phyloP scores from a whole-genome alignment of 306 rosid species.

The Quercus gilva region DNA sequence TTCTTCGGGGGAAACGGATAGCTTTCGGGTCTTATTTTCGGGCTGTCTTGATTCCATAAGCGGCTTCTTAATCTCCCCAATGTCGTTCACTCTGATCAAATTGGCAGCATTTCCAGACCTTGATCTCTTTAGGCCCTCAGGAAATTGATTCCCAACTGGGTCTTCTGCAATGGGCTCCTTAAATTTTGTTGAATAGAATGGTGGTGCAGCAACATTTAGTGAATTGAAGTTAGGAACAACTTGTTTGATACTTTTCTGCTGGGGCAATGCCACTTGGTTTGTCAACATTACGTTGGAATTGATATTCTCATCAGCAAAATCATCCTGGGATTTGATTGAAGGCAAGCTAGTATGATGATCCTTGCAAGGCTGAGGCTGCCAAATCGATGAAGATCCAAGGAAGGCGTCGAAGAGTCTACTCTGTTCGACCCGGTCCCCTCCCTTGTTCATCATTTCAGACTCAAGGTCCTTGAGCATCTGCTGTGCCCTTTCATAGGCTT shows the following conservation, averaged over 20 bases:
- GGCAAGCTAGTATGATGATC: slow-evolving; percentile 55
- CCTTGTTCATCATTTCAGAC: slow-evolving; percentile 75
- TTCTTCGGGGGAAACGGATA: slow-evolving; percentile 38
- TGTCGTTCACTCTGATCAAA: slow-evolving; percentile 39
- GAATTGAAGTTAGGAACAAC: slow-evolving; percentile 39
- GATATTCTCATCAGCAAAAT: slow-evolving; percentile 70
- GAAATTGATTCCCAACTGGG: slow-evolving; percentile 37
- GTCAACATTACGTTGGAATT: slow-evolving; percentile 36
- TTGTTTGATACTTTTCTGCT: slow-evolving; percentile 28
- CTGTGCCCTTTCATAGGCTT: slow-evolving; percentile 98
- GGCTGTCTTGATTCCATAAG: slow-evolving; percentile 31
- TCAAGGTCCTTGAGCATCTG: slow-evolving; percentile 94
- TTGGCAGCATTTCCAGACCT: slow-evolving; percentile 77
- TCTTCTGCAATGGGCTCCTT: slow-evolving; percentile 28
- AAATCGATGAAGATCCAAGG: slow-evolving; percentile 92
- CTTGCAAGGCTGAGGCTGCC: slow-evolving; percentile 99
- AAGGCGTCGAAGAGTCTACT: slow-evolving; percentile 86
- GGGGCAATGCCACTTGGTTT: slow-evolving; percentile 20
- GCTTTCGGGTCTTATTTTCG: slow-evolving; percentile 65
- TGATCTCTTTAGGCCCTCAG: slow-evolving; percentile 80
- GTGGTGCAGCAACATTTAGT: slow-evolving; percentile 76
- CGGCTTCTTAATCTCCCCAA: slow-evolving; percentile 29
- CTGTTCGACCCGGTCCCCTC: slow-evolving; percentile 80
- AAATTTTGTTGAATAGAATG: slow-evolving; percentile 62
- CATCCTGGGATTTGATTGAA: slow-evolving; percentile 34